Base-by-base conservation (phyloP, 1,284 basidiomycete species). In the Rhizopogon parksii region DNA sequence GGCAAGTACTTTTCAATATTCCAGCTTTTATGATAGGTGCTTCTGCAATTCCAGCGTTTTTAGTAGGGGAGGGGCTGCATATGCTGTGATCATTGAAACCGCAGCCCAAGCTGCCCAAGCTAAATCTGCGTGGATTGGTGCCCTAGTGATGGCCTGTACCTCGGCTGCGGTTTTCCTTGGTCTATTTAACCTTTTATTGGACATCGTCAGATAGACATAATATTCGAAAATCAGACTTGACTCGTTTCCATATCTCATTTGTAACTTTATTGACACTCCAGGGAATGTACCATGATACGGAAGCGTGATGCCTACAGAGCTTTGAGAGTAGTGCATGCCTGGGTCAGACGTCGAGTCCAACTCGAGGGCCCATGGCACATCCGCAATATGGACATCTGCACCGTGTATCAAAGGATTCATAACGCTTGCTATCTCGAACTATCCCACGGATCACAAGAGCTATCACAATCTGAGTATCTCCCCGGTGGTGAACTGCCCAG, bases 291-390 rank as follows among this genome's bases (percentile, higher is more conserved):
- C 4, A 24, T 24, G 21, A 24, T 24, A 24, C 6, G 21, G 21
- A 5, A 5, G 21, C 5, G 4, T 24, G 5, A 24, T 24, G 21
- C 21, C 21, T 3, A 67, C 46, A 2, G 65, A 63, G 15, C 37
- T 50, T 7, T 53, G 51, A 12, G 60, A 61, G 17, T 49, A 67
- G 50, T 67, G 64, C 0, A 0, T 45, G 0, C 49, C 51, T 2
- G 46, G 8, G 27, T 9, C 27, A 8, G 27, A 30, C 27, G 8
- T 9, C 27, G 27, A 30, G 8, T 9, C 2, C 0, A 62, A 46
- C 21, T 24, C 21, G 21, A 1, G 70, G 68, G 3, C 79, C 79
- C 79, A 80, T 80, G 4, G 79, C 71, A 47, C 76, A 48, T 78
- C 73, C 9, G 80, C 70, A 53, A 80, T 78, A 5, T 62, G 60